Evolutionary conservation across 495 filamentous ascomycete genomes (phyloP).

Genomic region (Penicillium arizonense): DNA sequence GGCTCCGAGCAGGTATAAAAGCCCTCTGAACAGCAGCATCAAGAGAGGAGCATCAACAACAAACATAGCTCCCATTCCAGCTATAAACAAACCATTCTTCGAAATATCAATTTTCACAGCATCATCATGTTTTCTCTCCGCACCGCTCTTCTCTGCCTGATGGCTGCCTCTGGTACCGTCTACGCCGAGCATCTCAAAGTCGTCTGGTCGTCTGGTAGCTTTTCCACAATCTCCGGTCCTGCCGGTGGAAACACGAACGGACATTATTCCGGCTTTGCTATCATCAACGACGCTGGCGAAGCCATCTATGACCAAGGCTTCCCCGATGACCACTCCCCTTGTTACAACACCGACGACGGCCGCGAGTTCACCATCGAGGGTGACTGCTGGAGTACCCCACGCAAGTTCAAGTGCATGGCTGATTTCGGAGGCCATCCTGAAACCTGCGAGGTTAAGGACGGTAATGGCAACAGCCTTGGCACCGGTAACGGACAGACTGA

Average conservation of each 20-base stretch:
- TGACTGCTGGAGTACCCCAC: constrained; percentile 17
- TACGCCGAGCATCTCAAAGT: constrained; percentile 17
- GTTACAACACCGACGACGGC: constrained; percentile 18
- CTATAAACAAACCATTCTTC: too few relatives aligned
- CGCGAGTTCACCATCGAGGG: constrained; percentile 23
- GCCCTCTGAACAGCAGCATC: background rate
- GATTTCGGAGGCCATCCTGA: constrained; percentile 19
- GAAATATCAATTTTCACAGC: background rate
- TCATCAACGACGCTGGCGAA: constrained; percentile 14
- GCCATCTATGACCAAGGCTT: constrained; percentile 16
- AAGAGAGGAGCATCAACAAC: background rate
- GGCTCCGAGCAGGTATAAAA: background rate
- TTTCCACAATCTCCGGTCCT: constrained; percentile 17
- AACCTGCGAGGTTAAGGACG: constrained; percentile 17
- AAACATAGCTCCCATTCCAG: background rate
- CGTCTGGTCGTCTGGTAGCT: constrained; percentile 15
- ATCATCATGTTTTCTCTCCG: constrained; percentile 9
- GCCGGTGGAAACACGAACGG: constrained; percentile 13
- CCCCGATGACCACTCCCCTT: constrained; percentile 14
- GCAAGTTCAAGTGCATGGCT: constrained; percentile 16
- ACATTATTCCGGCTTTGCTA: constrained; percentile 14
- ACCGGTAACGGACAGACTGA: constrained; percentile 12
- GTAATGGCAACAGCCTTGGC: constrained; percentile 16
- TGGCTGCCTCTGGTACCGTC: constrained; percentile 8
- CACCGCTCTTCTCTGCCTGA: constrained; percentile 9